A percentile compares a stretch with the other conserved stretches of the same genome.
Conservation (phyloP, 2,329 filamentous ascomycete species). For the Coniochaeta sp. region DNA sequence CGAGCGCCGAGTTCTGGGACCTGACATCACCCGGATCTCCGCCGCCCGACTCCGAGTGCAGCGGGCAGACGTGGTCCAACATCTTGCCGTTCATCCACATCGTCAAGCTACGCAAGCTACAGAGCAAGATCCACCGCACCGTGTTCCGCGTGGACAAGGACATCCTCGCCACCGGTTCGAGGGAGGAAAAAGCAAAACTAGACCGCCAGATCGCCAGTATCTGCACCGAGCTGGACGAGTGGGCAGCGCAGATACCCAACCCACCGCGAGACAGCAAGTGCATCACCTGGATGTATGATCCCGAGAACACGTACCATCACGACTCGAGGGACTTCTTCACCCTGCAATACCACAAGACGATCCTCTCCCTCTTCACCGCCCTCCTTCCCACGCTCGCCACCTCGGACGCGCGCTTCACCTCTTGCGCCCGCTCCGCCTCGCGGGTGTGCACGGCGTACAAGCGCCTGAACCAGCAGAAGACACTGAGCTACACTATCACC, state of each 20-base stretch:
- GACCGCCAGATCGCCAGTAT: constrained; percentile 13
- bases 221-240: constrained; percentile 12
- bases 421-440: constrained; percentile 12
- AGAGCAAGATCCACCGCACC: constrained; percentile 8
- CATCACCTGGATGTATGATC: constrained; percentile 20
- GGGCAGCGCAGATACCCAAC: constrained; percentile 11
- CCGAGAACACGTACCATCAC: constrained; percentile 14
- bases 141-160: constrained; percentile 1
- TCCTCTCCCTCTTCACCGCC: constrained; percentile 15
- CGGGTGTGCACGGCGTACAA: constrained; percentile 21
- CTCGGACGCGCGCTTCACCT: constrained; percentile 13
- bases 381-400: constrained; percentile 14
- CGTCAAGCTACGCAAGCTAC: constrained; percentile 14
- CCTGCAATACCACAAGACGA: constrained; percentile 18
- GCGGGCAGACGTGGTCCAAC: constrained; percentile 12
- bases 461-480: constrained; percentile 19
- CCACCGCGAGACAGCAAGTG: constrained; percentile 13
- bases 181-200: constrained; percentile 5
- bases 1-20: constrained; percentile 14
- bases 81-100: constrained; percentile 18
- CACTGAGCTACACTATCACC: constrained; percentile 20
- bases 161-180: constrained; percentile 4
- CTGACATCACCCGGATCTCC: constrained; percentile 6
- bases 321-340: constrained; percentile 18
- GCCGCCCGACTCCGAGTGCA: not conserved